These are phyloP conservation scores for Penicillium odoratum DNA, from an alignment of 495 filamentous ascomycete species.

Conservation along the genomic window DNA sequence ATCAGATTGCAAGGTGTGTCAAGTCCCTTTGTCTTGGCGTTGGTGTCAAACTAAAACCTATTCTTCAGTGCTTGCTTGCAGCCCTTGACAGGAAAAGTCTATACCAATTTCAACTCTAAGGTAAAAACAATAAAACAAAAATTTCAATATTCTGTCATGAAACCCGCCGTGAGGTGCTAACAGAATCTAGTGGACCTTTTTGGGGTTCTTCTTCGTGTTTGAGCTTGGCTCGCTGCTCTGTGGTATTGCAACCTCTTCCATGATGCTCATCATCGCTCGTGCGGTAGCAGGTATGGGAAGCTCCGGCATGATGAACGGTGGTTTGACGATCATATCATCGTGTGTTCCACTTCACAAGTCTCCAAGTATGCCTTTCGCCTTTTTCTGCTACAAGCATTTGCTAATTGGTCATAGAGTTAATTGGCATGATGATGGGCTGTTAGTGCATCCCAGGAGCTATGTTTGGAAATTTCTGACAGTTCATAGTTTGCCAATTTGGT, in stretches of 20 bases:
- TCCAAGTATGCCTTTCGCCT: conserved; percentile 27
- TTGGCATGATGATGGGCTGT: conserved; percentile 38
- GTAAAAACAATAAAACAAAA: conserved; percentile 21
- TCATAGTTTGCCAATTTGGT: conserved; percentile 34
- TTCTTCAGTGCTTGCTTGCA: conserved; percentile 41
- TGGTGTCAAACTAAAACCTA: background rate
- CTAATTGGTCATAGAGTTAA: conserved; percentile 26
- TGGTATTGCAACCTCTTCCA: conserved; percentile 41
- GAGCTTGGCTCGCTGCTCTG: conserved; percentile 46
- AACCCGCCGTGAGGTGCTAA: background rate
- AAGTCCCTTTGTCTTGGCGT: background rate
- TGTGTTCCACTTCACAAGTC: conserved; percentile 46
- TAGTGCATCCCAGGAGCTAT: conserved; percentile 22
- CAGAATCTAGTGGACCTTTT: conserved; percentile 29
- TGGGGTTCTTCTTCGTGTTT: conserved; percentile 41
- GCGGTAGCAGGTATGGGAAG: conserved; percentile 45
- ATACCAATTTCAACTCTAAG: conserved; percentile 45
- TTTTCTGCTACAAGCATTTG: conserved; percentile 4
- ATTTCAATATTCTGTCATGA: no score
- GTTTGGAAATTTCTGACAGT: conserved; percentile 2
- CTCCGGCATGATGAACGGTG: conserved; percentile 52
- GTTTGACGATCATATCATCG: conserved; percentile 50
- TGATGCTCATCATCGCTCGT: conserved; percentile 46
- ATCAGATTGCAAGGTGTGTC: conserved; percentile 39
- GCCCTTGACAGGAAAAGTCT: conserved; percentile 48